These are phyloP conservation scores for Lanzia echinophila DNA, from an alignment of 2,329 filamentous ascomycete genomes.

Conservation along the genomic window DNA sequence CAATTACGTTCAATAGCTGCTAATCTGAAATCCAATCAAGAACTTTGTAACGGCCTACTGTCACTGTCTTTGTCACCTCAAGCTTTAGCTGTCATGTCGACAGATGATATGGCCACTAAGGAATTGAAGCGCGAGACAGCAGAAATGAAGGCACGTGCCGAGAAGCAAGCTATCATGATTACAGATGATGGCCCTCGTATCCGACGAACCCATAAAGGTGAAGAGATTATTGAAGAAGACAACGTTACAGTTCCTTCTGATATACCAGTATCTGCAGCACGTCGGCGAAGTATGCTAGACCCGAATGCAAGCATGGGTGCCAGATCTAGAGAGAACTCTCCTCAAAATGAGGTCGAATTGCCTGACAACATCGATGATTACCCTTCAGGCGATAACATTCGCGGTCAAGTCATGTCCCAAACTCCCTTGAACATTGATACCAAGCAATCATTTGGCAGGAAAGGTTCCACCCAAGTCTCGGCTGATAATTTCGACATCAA, in stretches of 20 bases:
- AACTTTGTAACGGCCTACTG: conserved; percentile 71
- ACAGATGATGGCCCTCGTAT: conserved; percentile 69
- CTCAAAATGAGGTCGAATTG: conserved; percentile 29
- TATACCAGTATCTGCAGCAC: conserved; percentile 23
- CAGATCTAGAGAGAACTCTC: conserved; percentile 31
- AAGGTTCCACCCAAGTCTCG: conserved; percentile 18
- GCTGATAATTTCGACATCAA: conserved; percentile 66
- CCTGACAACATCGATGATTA: conserved; percentile 28
- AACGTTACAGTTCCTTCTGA: conserved; percentile 36
- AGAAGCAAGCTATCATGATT: conserved; percentile 79
- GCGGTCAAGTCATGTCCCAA: conserved; percentile 20
- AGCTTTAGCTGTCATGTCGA: conserved; percentile 79
- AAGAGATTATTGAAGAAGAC: conserved; percentile 80
- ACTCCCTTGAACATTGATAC: conserved; percentile 29
- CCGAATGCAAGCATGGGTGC: conserved; percentile 30
- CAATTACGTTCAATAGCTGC: conserved; percentile 72
- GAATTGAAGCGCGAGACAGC: conserved; percentile 75
- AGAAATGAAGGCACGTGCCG: conserved; percentile 68
- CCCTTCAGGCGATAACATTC: conserved; percentile 24
- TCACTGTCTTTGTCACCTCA: conserved; percentile 63
- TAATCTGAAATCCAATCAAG: conserved; percentile 84
- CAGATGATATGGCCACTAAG: conserved; percentile 85
- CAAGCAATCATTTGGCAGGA: conserved; percentile 19
- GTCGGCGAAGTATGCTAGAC: conserved; percentile 36
- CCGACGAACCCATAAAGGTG: conserved; percentile 87